A percentile compares a stretch with the other conserved stretches of the same genome.
Evolutionary conservation across 2,329 filamentous ascomycete species (phyloP).

Genomic region (Botrytis pseudocinerea): DNA sequence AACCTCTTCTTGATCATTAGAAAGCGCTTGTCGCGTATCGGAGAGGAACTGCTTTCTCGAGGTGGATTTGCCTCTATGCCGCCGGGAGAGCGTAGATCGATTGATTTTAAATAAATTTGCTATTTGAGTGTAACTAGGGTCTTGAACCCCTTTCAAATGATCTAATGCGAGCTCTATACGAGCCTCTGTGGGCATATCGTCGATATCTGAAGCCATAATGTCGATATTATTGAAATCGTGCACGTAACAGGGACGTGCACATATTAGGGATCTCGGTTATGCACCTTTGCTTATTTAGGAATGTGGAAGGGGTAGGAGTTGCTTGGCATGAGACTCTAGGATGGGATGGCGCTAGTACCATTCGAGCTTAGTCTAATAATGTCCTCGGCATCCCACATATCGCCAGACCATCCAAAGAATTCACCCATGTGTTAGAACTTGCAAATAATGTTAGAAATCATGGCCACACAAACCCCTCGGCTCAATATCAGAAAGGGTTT

Average conservation of each 20-base stretch:
- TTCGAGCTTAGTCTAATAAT: neutral
- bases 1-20: neutral
- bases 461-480: neutral
- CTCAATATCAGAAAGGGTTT: neutral
- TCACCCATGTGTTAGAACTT: neutral
- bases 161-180: no score
- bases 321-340: neutral
- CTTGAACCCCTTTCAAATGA: no score
- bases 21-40: neutral
- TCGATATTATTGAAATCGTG: no score
- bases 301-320: neutral
- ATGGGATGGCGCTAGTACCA: neutral
- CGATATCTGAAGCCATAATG: no score
- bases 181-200: no score
- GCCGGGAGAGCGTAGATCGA: rapidly evolving
- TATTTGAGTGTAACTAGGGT: no score
- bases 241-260: no score
- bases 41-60: no score
- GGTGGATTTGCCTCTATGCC: no score
- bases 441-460: neutral
- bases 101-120: neutral
- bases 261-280: neutral
- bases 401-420: neutral
- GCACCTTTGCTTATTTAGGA: neutral
- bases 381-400: constrained; percentile 16